phyloP scores from a whole-genome alignment of 108 stramenopile genomes.

The Nitzschia sp. region DNA sequence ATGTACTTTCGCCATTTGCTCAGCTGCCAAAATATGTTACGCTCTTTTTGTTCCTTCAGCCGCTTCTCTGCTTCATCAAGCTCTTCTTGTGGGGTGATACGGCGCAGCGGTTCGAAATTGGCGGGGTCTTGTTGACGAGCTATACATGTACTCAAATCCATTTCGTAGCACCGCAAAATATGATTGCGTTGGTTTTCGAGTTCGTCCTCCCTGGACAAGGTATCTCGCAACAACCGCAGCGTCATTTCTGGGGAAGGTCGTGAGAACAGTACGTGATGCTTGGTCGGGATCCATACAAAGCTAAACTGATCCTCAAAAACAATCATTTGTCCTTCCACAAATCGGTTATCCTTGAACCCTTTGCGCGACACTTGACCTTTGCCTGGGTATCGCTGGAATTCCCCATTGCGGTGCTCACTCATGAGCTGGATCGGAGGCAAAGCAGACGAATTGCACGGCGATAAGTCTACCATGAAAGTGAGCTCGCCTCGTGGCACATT shows the following conservation, averaged over 20 bases:
- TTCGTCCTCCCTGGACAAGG: slow-evolving; percentile 53
- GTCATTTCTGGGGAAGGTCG: slow-evolving; percentile 67
- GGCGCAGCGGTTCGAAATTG: slow-evolving; percentile 24
- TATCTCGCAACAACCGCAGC: slow-evolving; percentile 49
- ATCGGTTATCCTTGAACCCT: slow-evolving; percentile 62
- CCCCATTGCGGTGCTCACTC: slow-evolving; percentile 54
- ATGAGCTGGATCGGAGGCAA: slow-evolving; percentile 46
- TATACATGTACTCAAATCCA: slow-evolving; percentile 36
- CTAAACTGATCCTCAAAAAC: slow-evolving; percentile 72
- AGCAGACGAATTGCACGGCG: slow-evolving; percentile 34
- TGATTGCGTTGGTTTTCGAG: slow-evolving; percentile 56
- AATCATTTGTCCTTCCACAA: slow-evolving; percentile 77
- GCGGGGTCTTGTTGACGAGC: slow-evolving; percentile 26
- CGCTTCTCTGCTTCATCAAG: slow-evolving; percentile 23
- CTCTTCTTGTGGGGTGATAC: slow-evolving; percentile 29
- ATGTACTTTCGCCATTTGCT: slow-evolving; percentile 36
- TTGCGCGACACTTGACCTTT: slow-evolving; percentile 69
- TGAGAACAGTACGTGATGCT: slow-evolving; percentile 77
- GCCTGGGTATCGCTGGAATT: slow-evolving; percentile 58
- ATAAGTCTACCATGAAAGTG: slow-evolving; percentile 67
- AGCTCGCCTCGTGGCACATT: slow-evolving; percentile 76
- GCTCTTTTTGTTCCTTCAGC: slow-evolving; percentile 10
- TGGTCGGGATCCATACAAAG: slow-evolving; percentile 81
- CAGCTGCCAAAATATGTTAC: slow-evolving; percentile 18
- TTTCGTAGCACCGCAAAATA: slow-evolving; percentile 58